A percentile compares a stretch with the other conserved stretches of the same genome.
Evolutionary conservation across 495 filamentous ascomycete species (phyloP).

Genomic region (Penicillium coprophilum): DNA sequence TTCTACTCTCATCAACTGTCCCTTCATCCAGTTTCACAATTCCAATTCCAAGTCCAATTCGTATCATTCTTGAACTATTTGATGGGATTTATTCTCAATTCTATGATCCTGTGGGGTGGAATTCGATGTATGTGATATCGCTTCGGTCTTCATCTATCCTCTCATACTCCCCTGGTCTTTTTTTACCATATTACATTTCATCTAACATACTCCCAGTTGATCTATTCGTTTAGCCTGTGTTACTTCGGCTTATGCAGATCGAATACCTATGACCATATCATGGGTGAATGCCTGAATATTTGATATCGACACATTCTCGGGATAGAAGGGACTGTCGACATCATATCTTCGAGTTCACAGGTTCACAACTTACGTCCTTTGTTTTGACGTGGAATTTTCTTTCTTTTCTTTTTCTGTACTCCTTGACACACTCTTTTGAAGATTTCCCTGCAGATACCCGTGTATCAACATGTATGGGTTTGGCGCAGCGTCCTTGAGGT

Average conservation of each 20-base stretch:
- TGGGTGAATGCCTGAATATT: conserved; percentile 7
- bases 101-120: conserved; percentile 7
- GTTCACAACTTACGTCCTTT: neutral
- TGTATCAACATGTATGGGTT: conserved; percentile 22
- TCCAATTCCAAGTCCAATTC: conserved; percentile 7
- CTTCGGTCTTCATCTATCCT: conserved; percentile 5
- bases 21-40: conserved; percentile 13
- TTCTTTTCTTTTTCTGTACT: neutral
- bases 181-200: neutral
- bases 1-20: conserved; percentile 10
- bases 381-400: no score
- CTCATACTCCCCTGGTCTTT: conserved; percentile 3
- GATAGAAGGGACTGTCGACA: conserved; percentile 1
- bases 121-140: conserved; percentile 15
- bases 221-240: conserved; percentile 4
- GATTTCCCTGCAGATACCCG: conserved; percentile 8
- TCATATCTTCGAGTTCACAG: neutral
- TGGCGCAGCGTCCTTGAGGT: conserved; percentile 13
- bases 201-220: conserved; percentile 9
- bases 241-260: conserved; percentile 7
- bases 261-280: conserved; percentile 3
- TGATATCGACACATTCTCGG: conserved; percentile 15
- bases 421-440: neutral
- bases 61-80: neutral
- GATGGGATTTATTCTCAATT: neutral